Conservation (phyloP, 768 basidiomycete species). For the Porphyrellus cyaneotinctus region DNA sequence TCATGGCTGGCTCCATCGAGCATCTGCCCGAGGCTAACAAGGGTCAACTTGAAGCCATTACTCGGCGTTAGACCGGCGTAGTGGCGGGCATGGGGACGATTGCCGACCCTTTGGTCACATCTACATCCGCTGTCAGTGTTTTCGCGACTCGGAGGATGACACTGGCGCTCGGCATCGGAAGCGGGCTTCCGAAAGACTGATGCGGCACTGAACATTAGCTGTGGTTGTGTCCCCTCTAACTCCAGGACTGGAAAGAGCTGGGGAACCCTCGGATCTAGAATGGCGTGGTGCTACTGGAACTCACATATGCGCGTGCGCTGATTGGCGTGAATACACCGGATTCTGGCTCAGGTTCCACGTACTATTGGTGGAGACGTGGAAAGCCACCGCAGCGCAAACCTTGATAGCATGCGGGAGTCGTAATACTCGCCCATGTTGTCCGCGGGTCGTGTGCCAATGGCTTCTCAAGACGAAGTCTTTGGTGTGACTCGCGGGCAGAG, state of each 20-base stretch:
- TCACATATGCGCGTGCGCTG: background rate
- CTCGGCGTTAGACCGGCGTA: constrained; percentile 23
- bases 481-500: background rate
- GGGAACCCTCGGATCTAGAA: background rate
- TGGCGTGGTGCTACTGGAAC: background rate
- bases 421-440: background rate
- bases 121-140: background rate
- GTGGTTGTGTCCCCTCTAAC: constrained; percentile 18
- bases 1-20: background rate
- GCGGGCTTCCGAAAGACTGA: background rate
- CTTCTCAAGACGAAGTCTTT: background rate
- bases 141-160: background rate
- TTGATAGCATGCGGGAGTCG: background rate
- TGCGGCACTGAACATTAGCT: background rate
- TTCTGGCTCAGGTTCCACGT: background rate
- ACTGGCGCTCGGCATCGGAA: too few species aligned
- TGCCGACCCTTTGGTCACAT: background rate
- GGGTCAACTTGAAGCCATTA: background rate
- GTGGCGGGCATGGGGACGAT: background rate
- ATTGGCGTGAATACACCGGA: background rate
- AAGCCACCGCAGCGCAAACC: background rate
- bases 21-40: background rate
- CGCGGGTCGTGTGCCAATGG: background rate
- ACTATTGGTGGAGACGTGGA: background rate
- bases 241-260: constrained; percentile 2